Evolutionary conservation across 139 green algal species (phyloP), one percentile per base, ranked within the genome.

Genomic region (Coelastrella sp.): DNA sequence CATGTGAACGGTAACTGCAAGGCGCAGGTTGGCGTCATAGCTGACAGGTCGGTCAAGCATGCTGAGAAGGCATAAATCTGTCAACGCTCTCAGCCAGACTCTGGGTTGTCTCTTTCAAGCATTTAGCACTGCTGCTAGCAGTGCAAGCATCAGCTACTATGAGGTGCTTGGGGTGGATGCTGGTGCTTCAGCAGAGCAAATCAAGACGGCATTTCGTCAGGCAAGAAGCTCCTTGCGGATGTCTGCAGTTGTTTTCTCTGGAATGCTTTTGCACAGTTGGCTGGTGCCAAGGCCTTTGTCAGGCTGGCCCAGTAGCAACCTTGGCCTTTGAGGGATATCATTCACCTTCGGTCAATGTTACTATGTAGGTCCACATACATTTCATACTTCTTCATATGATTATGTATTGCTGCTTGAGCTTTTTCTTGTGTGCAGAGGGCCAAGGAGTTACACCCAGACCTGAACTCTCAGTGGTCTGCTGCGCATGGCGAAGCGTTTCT

Each of bases 161-260:
- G 57, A 85, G 37, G 69, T 90, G 38, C 77, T 90, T 21, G 76
- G 87, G 0, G 63, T 90, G 19, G 13, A 64, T 0, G 35, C 34
- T 17, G 73, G 37, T 41, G 88, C 85, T 0, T 7, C 50, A 23
- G 35, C 83, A 68, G 38, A 60, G 2, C 75, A 86, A 34, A 73
- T 90, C 68, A 91, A 91, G 76, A 48, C n/a, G 2, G 89, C 89
- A 2, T 90, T 91, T 53, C n/a, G 63, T 0, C 43, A 86, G 63
- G 84, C 72, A 9, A 27, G 53, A 57, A 9, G 45, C 45, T 57
- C 45, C 15, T 57, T 57, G 11, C n/a, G n/a, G n/a, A n/a, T n/a
- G n/a, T n/a, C n/a, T n/a, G n/a, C n/a, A n/a, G n/a, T n/a, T n/a
- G n/a, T n/a, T n/a, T n/a, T n/a, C n/a, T n/a, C n/a, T n/a, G n/a